Evolutionary conservation across 495 filamentous ascomycete genomes (phyloP), one percentile per base, ranked within the genome.

Genomic region (Rhypophila decipiens): DNA sequence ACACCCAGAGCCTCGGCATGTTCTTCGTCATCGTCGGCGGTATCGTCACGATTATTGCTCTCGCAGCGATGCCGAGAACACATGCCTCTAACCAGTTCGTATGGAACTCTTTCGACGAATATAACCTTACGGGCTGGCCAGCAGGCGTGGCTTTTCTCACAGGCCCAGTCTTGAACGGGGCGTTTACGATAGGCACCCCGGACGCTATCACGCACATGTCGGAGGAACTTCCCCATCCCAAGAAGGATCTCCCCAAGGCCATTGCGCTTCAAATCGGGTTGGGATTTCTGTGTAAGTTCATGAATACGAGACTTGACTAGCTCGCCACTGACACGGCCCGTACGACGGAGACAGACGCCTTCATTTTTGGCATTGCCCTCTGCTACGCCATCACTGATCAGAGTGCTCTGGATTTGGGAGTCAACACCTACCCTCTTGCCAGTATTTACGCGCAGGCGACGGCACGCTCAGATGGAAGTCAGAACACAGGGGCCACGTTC

Each of bases 101-200:
- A 11, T 88, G 83, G 83, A 61, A 53, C 19, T 67, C 62, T 2
- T 70, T 64, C 5, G 60, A 77, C 11, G 86, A 78, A 68, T 76
- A 74, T 12, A 87, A 87, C 37, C 51, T 69, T n/a, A 85, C 83
- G 4, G 83, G 83, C 0, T 91, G 84, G 69, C 68, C 67, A 21
- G 68, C 80, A 45, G 88, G 86, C 4, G 79, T 95, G 15, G 87
- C 83, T 11, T 95, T 95, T 53, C 65, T 90, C 12, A 67, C 81
- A 2, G 88, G 89, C 1, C n/a, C n/a, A n/a, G 86, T 93, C 59
- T 74, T 95, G 19, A 94, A 95, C 56, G 89, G 87, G 17, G 87
- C 89, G 9, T 95, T 85, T 60, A 80, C 85, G 15, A 81, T 95
- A 27, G 89, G 89, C 11, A 89, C 88, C 0, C 87, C 87, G 2